Evolutionary conservation across 345 rosid genomes (phyloP), one percentile per base, ranked within the genome.

Genomic region (Moringa oleifera): DNA sequence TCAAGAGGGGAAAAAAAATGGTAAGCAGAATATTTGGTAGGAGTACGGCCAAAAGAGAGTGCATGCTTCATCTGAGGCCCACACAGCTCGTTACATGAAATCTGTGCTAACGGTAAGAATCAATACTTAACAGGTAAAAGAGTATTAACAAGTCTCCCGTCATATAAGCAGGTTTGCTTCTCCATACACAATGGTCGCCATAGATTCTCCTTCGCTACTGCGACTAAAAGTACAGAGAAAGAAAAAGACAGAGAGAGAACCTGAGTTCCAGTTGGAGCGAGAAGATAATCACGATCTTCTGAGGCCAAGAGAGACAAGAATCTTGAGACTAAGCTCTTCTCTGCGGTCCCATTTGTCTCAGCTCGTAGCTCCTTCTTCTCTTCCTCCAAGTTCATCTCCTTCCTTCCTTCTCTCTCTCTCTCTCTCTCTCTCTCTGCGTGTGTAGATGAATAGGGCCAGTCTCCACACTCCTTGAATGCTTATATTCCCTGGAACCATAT

Each of bases 241-340:
- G 0, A 13, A 17, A 59, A 50, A 59, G 52, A 56, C 41, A 21
- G 36, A 53, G 15, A 25, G 25, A n/a, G 53, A 66, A 73, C 89
- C 82, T 79, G 81, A 64, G 71, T 28, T 25, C 70, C 79, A 46
- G 67, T 58, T 0, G 71, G 64, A 24, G 82, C 68, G 41, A 80
- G 78, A 53, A 85, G 85, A 70, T 63, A 80, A 61, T 85, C 90
- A 19, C 87, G 87, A 46, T 76, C 82, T 55, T 66, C 55, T 31
- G 90, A 67, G 25, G 75, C 77, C 64, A 85, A 61, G 45, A 80
- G 80, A 69, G 83, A 62, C 1, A 62, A 61, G 52, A 68, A 76
- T 79, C 81, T 62, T 1, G 77, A 69, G 56, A 33, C 49, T 23
- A 57, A 45, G 18, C 24, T 16, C 64, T 46, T 51, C 16, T 41